phyloP scores from a whole-genome alignment of 192 early-diverging fungal species.

The Coemansia sp. region DNA sequence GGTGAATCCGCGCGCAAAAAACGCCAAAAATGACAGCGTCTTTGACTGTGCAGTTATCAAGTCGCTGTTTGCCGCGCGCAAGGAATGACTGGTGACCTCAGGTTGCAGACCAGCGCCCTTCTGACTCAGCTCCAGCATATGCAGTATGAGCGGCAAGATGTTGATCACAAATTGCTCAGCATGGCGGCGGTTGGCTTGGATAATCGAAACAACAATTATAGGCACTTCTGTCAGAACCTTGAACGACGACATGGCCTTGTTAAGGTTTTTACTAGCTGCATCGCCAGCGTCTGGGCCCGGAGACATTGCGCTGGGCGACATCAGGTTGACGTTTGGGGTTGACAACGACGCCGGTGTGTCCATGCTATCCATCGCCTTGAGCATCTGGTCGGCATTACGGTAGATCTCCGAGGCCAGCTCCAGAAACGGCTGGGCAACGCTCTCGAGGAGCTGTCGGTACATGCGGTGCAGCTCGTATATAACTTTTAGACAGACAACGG shows the following conservation, averaged over 20 bases:
- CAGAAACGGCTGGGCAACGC: conserved; percentile 85
- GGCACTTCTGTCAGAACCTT: conserved; percentile 99
- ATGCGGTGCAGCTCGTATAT: conserved; percentile 94
- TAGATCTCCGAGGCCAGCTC: conserved; percentile 94
- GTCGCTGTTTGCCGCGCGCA: conserved; percentile 63
- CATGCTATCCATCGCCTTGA: conserved; percentile 72
- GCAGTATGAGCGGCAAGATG: conserved; percentile 88
- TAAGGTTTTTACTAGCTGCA: conserved; percentile 64
- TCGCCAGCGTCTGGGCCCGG: conserved; percentile 65
- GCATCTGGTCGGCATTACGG: conserved; percentile 73
- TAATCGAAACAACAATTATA: conserved; percentile 93
- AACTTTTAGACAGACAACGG: conserved; percentile 86
- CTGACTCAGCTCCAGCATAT: conserved; percentile 55
- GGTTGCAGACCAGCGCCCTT: conserved; percentile 6
- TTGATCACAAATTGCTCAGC: conserved; percentile 76
- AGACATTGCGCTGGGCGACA: conserved; percentile 75
- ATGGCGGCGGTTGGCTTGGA: conserved; percentile 84
- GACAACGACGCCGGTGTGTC: conserved; percentile 62
- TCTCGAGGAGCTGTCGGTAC: conserved; percentile 79
- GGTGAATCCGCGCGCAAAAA: conserved; percentile 84
- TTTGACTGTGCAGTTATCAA: conserved; percentile 97
- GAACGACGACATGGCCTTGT: conserved; percentile 80
- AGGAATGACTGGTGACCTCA: conserved; percentile 35
- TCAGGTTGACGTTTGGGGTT: conserved; percentile 45
- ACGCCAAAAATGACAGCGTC: conserved; percentile 97